A percentile compares a stretch with the other conserved stretches of the same genome.
Conservation (phyloP, 805 yeast genomes). For the Cyberlindnera xishuangbannaensis region DNA sequence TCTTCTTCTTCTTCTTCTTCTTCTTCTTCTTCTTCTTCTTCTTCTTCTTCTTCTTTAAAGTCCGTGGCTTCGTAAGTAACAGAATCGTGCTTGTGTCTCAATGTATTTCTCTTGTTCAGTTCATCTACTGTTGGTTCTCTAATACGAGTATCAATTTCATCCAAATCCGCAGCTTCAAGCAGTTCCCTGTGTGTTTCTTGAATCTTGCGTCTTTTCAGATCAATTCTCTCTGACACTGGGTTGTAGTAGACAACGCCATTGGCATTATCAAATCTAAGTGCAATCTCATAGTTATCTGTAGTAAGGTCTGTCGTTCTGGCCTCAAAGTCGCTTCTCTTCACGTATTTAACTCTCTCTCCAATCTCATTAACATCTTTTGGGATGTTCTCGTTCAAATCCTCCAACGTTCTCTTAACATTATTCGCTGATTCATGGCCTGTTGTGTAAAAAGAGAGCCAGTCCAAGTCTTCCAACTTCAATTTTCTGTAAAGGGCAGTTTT, state of each 20-base stretch:
- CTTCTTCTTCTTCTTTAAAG: conserved; percentile 28
- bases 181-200: conserved; percentile 43
- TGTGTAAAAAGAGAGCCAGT: conserved; percentile 71
- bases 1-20: conserved; percentile 8
- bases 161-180: conserved; percentile 52
- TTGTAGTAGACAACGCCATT: conserved; percentile 63
- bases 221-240: conserved; percentile 73
- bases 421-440: conserved; percentile 39
- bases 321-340: conserved; percentile 75
- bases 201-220: conserved; percentile 80
- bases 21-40: conserved; percentile 17
- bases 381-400: conserved; percentile 45
- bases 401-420: conserved; percentile 35
- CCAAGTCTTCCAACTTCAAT: conserved; percentile 59
- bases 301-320: conserved; percentile 39
- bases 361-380: conserved; percentile 29
- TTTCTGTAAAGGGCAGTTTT: conserved; percentile 67
- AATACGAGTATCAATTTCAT: conserved; percentile 53
- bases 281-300: conserved; percentile 45
- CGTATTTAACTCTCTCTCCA: conserved; percentile 43
- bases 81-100: conserved; percentile 70
- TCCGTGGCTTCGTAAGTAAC: conserved; percentile 63
- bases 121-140: conserved; percentile 74
- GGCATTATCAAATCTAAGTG: conserved; percentile 51
- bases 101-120: conserved; percentile 57